Evolutionary conservation across 2,329 filamentous ascomycete species (phyloP).

Genomic region (Colletotrichum plurivorum): DNA sequence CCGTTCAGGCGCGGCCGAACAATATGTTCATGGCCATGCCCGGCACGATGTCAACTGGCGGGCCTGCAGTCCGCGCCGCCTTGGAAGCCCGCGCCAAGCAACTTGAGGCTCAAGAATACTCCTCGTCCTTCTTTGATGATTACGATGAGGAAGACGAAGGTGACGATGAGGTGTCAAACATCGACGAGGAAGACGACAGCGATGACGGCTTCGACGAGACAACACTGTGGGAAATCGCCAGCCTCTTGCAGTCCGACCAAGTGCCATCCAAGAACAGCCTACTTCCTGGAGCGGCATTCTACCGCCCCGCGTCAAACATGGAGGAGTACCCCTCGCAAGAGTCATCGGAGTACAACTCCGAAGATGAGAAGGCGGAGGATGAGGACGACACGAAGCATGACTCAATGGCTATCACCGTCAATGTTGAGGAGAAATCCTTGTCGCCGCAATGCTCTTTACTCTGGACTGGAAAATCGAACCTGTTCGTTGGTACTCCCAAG

Average conservation of each 20-base stretch:
- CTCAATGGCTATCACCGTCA: conserved; percentile 50
- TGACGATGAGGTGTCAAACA: conserved; percentile 52
- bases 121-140: conserved; percentile 72
- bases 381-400: conserved; percentile 43
- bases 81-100: conserved; percentile 53
- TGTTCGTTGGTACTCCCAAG: conserved; percentile 14
- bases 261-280: conserved; percentile 68
- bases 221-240: conserved; percentile 76
- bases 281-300: conserved; percentile 51
- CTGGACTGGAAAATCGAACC: conserved; percentile 36
- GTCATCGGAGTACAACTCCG: conserved; percentile 44
- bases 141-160: conserved; percentile 67
- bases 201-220: conserved; percentile 73
- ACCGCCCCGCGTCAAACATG: conserved; percentile 36
- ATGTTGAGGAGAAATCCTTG: conserved; percentile 43
- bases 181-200: conserved; percentile 53
- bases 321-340: conserved; percentile 52
- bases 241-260: conserved; percentile 65
- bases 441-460: conserved; percentile 29
- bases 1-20: conserved; percentile 54
- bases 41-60: conserved; percentile 64
- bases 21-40: conserved; percentile 63
- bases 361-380: conserved; percentile 45
- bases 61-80: conserved; percentile 45
- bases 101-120: conserved; percentile 57